These are phyloP conservation scores for Hypomontagnella monticulosa DNA, from an alignment of 495 filamentous ascomycete genomes.

Conservation along the genomic window DNA sequence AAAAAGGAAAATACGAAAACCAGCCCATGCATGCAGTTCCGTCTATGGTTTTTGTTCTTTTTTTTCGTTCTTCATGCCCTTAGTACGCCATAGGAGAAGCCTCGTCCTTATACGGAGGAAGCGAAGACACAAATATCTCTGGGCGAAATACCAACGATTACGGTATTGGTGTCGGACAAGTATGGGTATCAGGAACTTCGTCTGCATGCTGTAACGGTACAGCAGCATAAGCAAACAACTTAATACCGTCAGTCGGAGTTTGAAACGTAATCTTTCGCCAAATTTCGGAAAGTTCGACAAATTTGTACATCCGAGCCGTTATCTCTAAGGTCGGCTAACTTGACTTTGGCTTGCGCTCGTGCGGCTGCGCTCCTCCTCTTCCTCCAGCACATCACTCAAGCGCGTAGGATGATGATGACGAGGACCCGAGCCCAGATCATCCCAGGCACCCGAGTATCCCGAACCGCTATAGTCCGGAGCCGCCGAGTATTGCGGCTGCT, in stretches of 20 bases:
- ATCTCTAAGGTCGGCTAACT: slow-evolving; percentile 52
- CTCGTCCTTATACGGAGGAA: slow-evolving; percentile 6
- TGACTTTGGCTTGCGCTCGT: slow-evolving; percentile 60
- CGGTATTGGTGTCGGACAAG: slow-evolving; percentile 11
- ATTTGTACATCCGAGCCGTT: background rate
- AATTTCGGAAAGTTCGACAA: background rate
- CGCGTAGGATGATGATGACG: slow-evolving; percentile 94
- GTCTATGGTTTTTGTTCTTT: slow-evolving; percentile 11
- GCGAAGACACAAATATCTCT: slow-evolving; percentile 12
- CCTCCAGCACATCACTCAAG: slow-evolving; percentile 92
- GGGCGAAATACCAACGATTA: slow-evolving; percentile 17
- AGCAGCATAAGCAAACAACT: slow-evolving; percentile 13
- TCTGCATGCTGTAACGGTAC: slow-evolving; percentile 19
- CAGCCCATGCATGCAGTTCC: slow-evolving; percentile 22
- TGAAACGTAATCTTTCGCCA: too few species aligned
- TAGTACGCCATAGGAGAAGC: slow-evolving; percentile 18
- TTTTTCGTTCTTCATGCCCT: slow-evolving; percentile 31
- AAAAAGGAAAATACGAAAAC: slow-evolving; percentile 29
- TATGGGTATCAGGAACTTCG: slow-evolving; percentile 5
- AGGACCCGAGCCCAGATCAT: slow-evolving; percentile 68
- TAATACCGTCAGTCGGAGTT: background rate
- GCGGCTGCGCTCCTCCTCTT: slow-evolving; percentile 77
- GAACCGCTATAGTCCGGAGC: slow-evolving; percentile 60
- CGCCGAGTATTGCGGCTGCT: slow-evolving; percentile 43
- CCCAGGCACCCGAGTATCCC: slow-evolving; percentile 80